phyloP scores from a whole-genome alignment of 2,329 filamentous ascomycete genomes.

The Scedosporium boydii region DNA sequence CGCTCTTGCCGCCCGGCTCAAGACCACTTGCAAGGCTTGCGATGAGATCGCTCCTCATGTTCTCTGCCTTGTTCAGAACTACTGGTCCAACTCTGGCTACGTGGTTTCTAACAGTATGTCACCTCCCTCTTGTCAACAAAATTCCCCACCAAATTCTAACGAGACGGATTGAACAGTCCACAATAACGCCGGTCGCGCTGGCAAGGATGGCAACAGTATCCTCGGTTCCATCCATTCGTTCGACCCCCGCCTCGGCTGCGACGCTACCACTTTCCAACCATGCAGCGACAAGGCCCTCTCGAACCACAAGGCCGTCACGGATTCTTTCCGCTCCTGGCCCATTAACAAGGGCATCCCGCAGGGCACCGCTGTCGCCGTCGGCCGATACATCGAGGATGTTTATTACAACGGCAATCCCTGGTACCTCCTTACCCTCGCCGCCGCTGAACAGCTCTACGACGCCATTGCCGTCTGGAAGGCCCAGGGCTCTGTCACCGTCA shows the following conservation, averaged over 20 bases:
- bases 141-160: neutral
- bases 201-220: constrained; percentile 64
- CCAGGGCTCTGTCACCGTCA: constrained; percentile 54
- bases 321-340: constrained; percentile 63
- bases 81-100: constrained; percentile 59
- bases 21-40: constrained; percentile 50
- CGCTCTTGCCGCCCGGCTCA: constrained; percentile 53
- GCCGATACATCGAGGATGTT: constrained; percentile 61
- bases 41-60: constrained; percentile 57
- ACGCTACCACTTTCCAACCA: constrained; percentile 67
- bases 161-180: constrained; percentile 31
- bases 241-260: constrained; percentile 56
- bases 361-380: constrained; percentile 51
- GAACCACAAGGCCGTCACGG: constrained; percentile 67
- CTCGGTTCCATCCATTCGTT: constrained; percentile 59
- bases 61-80: constrained; percentile 64
- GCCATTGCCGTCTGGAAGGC: constrained; percentile 63
- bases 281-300: constrained; percentile 60
- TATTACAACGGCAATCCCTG: constrained; percentile 77
- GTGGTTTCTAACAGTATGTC: constrained; percentile 55
- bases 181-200: constrained; percentile 49
- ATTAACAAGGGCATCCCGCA: constrained; percentile 57
- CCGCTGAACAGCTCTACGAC: constrained; percentile 72
- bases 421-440: constrained; percentile 68
- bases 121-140: neutral